A percentile compares a stretch with the other conserved stretches of the same genome.
Evolutionary conservation across 768 basidiomycete genomes (phyloP).

Genomic region (Thelephora ganbajun): DNA sequence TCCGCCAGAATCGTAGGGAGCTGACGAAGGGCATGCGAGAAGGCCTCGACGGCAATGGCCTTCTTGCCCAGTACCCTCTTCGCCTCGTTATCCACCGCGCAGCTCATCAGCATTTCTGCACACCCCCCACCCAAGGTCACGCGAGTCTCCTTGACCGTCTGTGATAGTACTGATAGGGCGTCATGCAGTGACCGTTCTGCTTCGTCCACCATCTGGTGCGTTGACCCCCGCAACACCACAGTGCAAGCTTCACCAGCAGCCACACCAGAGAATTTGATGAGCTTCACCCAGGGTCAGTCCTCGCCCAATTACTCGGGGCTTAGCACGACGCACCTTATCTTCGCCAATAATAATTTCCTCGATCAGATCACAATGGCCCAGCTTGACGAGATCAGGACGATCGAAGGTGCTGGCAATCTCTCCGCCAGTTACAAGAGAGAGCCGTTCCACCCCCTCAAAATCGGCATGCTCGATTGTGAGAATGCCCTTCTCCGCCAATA

Average conservation of each 20-base stretch:
- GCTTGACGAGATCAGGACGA: slow-evolving; percentile 79
- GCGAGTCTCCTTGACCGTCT: slow-evolving; percentile 95
- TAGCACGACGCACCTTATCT: slow-evolving; percentile 62
- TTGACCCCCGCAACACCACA: slow-evolving; percentile 93
- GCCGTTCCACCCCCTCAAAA: slow-evolving; percentile 93
- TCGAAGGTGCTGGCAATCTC: slow-evolving; percentile 97
- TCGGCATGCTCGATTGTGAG: slow-evolving; percentile 97
- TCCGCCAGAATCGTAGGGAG: slow-evolving; percentile 96
- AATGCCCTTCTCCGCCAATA: slow-evolving; percentile 91
- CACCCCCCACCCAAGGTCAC: slow-evolving; percentile 93
- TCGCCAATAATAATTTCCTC: slow-evolving; percentile 99
- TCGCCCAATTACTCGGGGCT: background rate
- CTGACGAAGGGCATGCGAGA: slow-evolving; percentile 77
- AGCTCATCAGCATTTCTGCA: slow-evolving; percentile 96
- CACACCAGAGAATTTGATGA: slow-evolving; percentile 99
- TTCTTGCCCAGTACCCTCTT: slow-evolving; percentile 85
- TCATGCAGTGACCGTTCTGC: slow-evolving; percentile 97
- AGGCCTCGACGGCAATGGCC: slow-evolving; percentile 89
- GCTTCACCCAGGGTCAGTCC: slow-evolving; percentile 28
- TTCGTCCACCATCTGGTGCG: slow-evolving; percentile 98
- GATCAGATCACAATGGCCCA: slow-evolving; percentile 87
- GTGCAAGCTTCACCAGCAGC: slow-evolving; percentile 97
- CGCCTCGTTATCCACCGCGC: slow-evolving; percentile 82
- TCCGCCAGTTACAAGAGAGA: slow-evolving; percentile 93
- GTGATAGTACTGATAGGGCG: slow-evolving; percentile 91